A percentile compares a stretch with the other conserved stretches of the same genome.
These are phyloP conservation scores for Eucalyptus lansdowneana DNA, from an alignment of 345 rosid species.

Conservation along the genomic window DNA sequence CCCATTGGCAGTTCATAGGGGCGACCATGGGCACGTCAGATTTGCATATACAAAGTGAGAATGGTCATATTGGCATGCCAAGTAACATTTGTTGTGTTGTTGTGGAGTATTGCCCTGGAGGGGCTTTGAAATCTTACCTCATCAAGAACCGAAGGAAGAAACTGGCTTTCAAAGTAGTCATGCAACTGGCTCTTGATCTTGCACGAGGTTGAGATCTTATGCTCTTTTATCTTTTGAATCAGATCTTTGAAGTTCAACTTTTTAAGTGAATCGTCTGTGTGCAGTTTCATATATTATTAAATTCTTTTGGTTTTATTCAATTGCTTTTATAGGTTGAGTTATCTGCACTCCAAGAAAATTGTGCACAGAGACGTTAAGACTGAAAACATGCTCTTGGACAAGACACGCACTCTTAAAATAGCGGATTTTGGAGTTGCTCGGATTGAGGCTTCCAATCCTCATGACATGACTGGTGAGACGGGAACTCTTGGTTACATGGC, in stretches of 20 bases:
- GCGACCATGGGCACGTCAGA: conserved; percentile 90
- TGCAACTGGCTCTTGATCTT: conserved; percentile 85
- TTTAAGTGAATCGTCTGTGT: background rate
- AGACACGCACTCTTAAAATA: conserved; percentile 73
- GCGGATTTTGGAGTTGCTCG: conserved; percentile 99
- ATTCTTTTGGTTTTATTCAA: background rate
- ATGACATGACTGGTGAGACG: conserved; percentile 99
- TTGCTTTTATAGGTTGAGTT: conserved; percentile 52
- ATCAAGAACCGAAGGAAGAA: conserved; percentile 87
- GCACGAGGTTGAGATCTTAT: conserved; percentile 64
- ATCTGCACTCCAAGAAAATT: conserved; percentile 82
- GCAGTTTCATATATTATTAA: background rate
- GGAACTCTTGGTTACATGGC: conserved; percentile 99
- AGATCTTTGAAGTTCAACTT: background rate
- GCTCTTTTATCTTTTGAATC: background rate
- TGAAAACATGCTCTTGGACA: conserved; percentile 94
- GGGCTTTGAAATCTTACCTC: conserved; percentile 78
- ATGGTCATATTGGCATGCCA: conserved; percentile 78
- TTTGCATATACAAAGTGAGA: conserved; percentile 66
- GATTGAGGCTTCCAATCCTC: conserved; percentile 93
- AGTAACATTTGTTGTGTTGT: conserved; percentile 84
- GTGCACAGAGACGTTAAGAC: conserved; percentile 99
- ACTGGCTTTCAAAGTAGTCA: conserved; percentile 86
- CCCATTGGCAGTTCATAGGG: conserved; percentile 64
- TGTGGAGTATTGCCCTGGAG: conserved; percentile 94